These are phyloP conservation scores for Austroboletus niveus DNA, from an alignment of 1,284 basidiomycete species.

Conservation along the genomic window DNA sequence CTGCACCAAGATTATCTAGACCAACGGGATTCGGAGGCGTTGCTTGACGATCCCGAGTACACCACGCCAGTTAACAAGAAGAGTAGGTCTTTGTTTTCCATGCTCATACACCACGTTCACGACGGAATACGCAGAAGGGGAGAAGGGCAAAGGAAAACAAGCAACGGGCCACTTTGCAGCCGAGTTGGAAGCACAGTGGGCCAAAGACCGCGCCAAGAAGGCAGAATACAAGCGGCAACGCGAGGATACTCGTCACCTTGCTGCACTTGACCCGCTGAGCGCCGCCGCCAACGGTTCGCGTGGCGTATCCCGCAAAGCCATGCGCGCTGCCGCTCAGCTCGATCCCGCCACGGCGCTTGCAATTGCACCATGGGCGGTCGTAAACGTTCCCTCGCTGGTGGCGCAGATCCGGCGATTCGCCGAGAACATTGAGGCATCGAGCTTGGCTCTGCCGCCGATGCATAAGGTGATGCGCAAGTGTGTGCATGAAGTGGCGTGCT, in stretches of 20 bases:
- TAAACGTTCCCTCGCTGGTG: slow-evolving; percentile 60
- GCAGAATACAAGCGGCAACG: slow-evolving; percentile 72
- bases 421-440: slow-evolving; percentile 43
- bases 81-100: slow-evolving; percentile 19
- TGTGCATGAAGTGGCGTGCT: slow-evolving; percentile 75
- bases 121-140: slow-evolving; percentile 38
- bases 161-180: slow-evolving; percentile 49
- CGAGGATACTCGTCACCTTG: slow-evolving; percentile 52
- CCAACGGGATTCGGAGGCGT: slow-evolving; percentile 38
- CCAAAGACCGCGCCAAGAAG: slow-evolving; percentile 78
- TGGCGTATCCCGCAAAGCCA: slow-evolving; percentile 43
- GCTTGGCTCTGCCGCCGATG: slow-evolving; percentile 75
- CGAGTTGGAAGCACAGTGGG: slow-evolving; percentile 74
- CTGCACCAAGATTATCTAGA: slow-evolving; percentile 61
- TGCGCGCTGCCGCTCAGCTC: slow-evolving; percentile 50
- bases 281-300: slow-evolving; percentile 32
- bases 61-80: slow-evolving; percentile 29
- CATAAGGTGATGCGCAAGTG: slow-evolving; percentile 66
- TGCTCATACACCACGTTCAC: slow-evolving; percentile 29
- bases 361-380: slow-evolving; percentile 47
- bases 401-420: slow-evolving; percentile 72
- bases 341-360: slow-evolving; percentile 39
- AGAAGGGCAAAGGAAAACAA: slow-evolving; percentile 47
- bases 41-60: slow-evolving; percentile 23
- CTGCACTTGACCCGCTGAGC: slow-evolving; percentile 54